These are phyloP conservation scores for Alternaria longipes DNA, from an alignment of 2,329 filamentous ascomycete species.

Conservation along the genomic window DNA sequence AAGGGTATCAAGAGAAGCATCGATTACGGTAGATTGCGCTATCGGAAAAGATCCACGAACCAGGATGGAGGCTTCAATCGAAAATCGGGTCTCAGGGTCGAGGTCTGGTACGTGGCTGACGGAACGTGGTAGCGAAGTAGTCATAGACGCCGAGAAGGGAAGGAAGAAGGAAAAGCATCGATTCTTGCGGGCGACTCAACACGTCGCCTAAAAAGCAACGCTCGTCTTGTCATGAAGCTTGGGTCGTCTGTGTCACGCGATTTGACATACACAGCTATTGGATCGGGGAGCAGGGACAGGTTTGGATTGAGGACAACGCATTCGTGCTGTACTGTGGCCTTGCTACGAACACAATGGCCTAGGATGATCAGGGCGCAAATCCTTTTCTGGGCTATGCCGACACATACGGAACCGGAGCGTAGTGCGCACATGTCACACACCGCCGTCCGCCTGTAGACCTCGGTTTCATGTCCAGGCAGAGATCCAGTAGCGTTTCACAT, in stretches of 20 bases:
- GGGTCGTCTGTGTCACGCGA: background rate
- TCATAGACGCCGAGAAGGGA: constrained; percentile 1
- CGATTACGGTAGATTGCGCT: constrained; percentile 12
- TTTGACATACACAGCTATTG: background rate
- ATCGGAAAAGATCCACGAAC: constrained; percentile 8
- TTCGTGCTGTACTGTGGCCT: background rate
- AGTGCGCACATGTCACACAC: background rate
- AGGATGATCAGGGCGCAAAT: background rate
- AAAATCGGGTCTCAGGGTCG: background rate
- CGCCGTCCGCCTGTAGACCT: background rate
- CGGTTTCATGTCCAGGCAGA: background rate
- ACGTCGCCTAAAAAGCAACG: background rate
- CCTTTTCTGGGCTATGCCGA: background rate
- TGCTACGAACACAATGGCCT: background rate
- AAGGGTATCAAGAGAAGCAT: background rate
- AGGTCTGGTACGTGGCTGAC: background rate
- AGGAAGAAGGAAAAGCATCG: background rate
- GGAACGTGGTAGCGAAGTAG: constrained; percentile 3
- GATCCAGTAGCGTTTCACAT: background rate
- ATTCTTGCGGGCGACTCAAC: background rate
- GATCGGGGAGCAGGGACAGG: background rate
- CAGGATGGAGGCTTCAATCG: background rate
- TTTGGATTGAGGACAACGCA: background rate
- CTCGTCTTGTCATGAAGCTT: background rate
- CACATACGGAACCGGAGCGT: background rate